A percentile compares a stretch with the other conserved stretches of the same genome.
phyloP scores from a whole-genome alignment of 192 early-diverging fungal genomes.

The Gaertneriomyces sp. region DNA sequence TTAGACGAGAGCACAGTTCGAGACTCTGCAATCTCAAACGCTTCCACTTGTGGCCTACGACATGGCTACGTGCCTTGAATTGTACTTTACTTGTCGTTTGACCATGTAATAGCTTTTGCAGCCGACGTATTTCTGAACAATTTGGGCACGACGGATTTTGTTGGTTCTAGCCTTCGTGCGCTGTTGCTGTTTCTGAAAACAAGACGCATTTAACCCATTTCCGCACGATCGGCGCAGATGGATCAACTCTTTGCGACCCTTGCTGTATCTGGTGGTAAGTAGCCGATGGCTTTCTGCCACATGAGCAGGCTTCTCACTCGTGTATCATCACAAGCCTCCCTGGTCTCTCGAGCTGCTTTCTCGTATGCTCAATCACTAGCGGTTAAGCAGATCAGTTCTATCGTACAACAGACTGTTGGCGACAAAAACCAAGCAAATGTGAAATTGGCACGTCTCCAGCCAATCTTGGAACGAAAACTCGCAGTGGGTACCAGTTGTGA shows the following conservation, averaged over 20 bases:
- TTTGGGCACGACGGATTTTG: no score
- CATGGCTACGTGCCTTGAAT: no score
- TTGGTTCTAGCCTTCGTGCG: no score
- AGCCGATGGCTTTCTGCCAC: background rate
- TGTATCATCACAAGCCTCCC: background rate
- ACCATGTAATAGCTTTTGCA: no score
- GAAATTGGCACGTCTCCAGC: constrained; percentile 13
- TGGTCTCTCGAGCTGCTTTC: constrained; percentile 25
- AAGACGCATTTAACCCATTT: no score
- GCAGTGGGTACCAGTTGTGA: constrained; percentile 6
- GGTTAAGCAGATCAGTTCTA: constrained; percentile 16
- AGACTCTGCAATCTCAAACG: no score
- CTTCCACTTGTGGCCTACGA: no score
- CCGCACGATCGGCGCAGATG: constrained; percentile 32
- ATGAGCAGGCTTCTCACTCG: background rate
- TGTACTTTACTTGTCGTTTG: no score
- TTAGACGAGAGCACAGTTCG: no score
- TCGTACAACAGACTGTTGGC: constrained; percentile 14
- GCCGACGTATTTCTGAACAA: no score
- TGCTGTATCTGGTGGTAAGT: constrained; percentile 57
- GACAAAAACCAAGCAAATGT: constrained; percentile 8
- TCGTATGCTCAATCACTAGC: constrained; percentile 19
- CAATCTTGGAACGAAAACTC: constrained; percentile 12
- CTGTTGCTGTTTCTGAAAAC: no score
- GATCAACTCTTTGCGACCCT: constrained; percentile 62